These are phyloP conservation scores for Cadophora luteo-olivacea DNA, from an alignment of 2,329 filamentous ascomycete species.

Conservation along the genomic window DNA sequence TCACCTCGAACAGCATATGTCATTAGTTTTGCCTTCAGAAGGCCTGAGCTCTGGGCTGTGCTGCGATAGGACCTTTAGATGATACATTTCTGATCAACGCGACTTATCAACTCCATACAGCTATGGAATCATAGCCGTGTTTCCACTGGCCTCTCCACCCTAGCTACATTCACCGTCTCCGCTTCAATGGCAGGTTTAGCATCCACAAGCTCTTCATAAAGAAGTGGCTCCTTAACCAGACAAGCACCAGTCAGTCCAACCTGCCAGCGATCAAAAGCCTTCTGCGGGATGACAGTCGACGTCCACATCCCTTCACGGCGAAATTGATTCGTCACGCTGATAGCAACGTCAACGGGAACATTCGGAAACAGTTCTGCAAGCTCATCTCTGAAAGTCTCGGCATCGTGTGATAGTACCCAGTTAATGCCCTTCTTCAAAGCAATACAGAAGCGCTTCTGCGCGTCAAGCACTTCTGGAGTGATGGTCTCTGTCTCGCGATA, in stretches of 20 bases:
- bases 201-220: conserved; percentile 18
- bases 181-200: conserved; percentile 6
- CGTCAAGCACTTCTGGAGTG: conserved; percentile 15
- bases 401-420: conserved; percentile 23
- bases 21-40: too few relatives aligned
- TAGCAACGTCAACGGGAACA: conserved; percentile 22
- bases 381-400: conserved; percentile 21
- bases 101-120: background rate
- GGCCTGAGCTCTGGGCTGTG: too few relatives aligned
- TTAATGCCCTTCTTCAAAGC: conserved; percentile 21
- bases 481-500: conserved; percentile 19
- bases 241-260: conserved; percentile 17
- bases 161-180: background rate
- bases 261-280: conserved; percentile 20
- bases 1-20: too few relatives aligned
- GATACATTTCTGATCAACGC: background rate
- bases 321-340: conserved; percentile 21
- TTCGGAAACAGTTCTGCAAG: conserved; percentile 21
- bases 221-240: conserved; percentile 20
- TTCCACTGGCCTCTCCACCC: background rate
- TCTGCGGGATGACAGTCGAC: conserved; percentile 9
- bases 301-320: conserved; percentile 23
- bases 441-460: conserved; percentile 21
- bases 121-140: background rate
- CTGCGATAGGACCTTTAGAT: background rate